Conservation (phyloP, 768 basidiomycete species). For the Auriscalpium vulgare region DNA sequence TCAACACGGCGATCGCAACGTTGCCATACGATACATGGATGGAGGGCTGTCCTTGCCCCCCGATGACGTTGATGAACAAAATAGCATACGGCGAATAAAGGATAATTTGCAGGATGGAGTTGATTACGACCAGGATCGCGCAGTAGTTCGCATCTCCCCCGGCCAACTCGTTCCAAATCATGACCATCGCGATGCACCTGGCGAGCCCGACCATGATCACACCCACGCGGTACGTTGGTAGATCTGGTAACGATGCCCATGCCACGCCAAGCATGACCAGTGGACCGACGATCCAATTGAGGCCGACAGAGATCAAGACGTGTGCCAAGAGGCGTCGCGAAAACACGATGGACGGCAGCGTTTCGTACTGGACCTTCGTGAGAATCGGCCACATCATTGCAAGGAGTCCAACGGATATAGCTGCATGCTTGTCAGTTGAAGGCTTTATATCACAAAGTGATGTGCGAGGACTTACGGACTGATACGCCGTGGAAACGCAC, state of each 20-base stretch:
- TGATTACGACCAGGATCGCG: constrained; percentile 73
- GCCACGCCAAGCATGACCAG: constrained; percentile 80
- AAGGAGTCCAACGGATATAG: constrained; percentile 73
- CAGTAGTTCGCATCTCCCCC: constrained; percentile 64
- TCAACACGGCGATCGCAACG: constrained; percentile 60
- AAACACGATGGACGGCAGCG: constrained; percentile 47
- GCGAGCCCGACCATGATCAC: constrained; percentile 80
- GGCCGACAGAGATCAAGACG: constrained; percentile 52
- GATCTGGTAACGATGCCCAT: constrained; percentile 80
- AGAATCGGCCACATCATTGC: constrained; percentile 87
- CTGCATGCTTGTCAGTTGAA: constrained; percentile 26
- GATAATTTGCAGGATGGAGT: constrained; percentile 71
- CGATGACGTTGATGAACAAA: constrained; percentile 67
- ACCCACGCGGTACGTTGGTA: constrained; percentile 65
- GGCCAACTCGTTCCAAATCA: constrained; percentile 77
- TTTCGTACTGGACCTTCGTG: constrained; percentile 72
- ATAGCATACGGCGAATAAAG: constrained; percentile 70
- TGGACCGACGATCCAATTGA: constrained; percentile 80
- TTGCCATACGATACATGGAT: constrained; percentile 48
- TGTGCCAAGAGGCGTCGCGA: constrained; percentile 55
- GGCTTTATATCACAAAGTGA: too few relatives aligned
- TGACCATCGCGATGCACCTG: constrained; percentile 66
- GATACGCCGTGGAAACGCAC: constrained; percentile 64
- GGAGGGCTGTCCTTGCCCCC: constrained; percentile 29
- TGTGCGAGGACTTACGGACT: constrained; percentile 46